Base-by-base conservation (phyloP, 2,329 filamentous ascomycete species). In the Colletotrichum paranaense region DNA sequence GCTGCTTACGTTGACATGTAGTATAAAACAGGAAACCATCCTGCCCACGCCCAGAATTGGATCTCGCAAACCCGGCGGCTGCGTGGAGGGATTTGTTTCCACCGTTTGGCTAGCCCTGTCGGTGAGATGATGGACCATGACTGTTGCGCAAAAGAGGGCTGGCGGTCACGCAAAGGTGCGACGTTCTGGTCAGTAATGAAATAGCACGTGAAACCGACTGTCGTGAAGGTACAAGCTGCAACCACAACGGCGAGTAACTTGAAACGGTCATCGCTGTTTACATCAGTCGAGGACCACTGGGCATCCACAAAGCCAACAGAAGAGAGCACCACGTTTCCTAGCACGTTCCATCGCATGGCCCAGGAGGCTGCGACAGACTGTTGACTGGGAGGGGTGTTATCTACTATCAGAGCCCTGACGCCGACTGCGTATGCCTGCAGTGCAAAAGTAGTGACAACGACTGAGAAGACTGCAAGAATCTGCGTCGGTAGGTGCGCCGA, bases 291-390 rank as follows among this genome's bases (percentile, higher is more conserved):
- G 35, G 35, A 38, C 59, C 42, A 49, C 24, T 28, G 59, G 3
- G 59, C 35, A 28, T 49, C 22, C 12, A 49, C n/a, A 8, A 49
- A 46, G 16, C 59, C 59, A 7, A 62, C 22, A 19, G 22, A 26
- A 2, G 59, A 24, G n/a, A 62, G 38, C 22, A 26, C 22, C 14
- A 62, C 42, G 24, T 49, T 62, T 7, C 59, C 59, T 24, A 62
- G 35, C 22, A 49, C 59, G 12, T 62, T 62, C 59, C 59, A 62
- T 19, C 59, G 22, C 59, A 49, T 62, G 35, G 35, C 38, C 59
- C 59, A 62, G 26, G 59, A 38, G 8, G 35, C 38, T 24, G 59
- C 59, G n/a, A 22, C 14, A 3, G 49, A 16, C 42, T 62, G 59
- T 38, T 62, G 59, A 8, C 22, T 49, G 9, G 59, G 22, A 7